A percentile compares a stretch with the other conserved stretches of the same genome.
phyloP scores from a whole-genome alignment of 129 eudicot genomes.

The Tagetes erecta region DNA sequence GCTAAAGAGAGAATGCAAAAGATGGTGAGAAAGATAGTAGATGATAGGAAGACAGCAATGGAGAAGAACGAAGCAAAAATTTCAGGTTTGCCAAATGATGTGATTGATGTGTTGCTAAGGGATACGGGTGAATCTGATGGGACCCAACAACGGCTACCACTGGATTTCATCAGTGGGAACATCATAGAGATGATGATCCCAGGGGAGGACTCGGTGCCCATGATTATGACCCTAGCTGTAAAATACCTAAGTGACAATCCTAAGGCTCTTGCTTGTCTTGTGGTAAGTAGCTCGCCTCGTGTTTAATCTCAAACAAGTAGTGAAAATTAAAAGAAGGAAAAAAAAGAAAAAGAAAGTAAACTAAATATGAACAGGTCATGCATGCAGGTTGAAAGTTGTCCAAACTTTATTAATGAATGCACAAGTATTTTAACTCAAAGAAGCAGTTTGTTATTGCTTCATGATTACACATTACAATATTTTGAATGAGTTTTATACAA shows the following conservation, averaged over 20 bases:
- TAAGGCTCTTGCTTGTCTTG: slow-evolving; percentile 54
- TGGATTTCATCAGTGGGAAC: slow-evolving; percentile 75
- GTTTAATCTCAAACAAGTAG: slow-evolving; percentile 7
- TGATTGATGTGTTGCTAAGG: slow-evolving; percentile 63
- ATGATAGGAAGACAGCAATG: slow-evolving; percentile 56
- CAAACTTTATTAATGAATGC: not conserved
- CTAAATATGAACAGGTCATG: not conserved
- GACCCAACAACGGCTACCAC: slow-evolving; percentile 42
- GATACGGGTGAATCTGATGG: slow-evolving; percentile 60
- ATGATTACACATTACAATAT: not conserved
- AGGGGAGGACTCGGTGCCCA: slow-evolving; percentile 96
- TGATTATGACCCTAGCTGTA: slow-evolving; percentile 81
- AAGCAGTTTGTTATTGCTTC: too few species aligned
- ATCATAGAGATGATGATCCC: slow-evolving; percentile 98
- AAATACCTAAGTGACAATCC: slow-evolving; percentile 79
- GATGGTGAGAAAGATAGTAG: slow-evolving; percentile 60
- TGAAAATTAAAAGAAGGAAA: not conserved
- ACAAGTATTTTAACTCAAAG: not conserved
- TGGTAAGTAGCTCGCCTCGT: slow-evolving; percentile 45
- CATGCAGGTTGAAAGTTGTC: not conserved
- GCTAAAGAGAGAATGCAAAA: slow-evolving; percentile 70
- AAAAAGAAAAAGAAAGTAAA: not conserved
- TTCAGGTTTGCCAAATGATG: slow-evolving; percentile 51
- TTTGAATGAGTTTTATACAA: slow-evolving; percentile 17
- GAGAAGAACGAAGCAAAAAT: slow-evolving; percentile 34